Evolutionary conservation across 805 yeast genomes (phyloP), one percentile per base, ranked within the genome.

Genomic region (Pachysolen tannophilus): DNA sequence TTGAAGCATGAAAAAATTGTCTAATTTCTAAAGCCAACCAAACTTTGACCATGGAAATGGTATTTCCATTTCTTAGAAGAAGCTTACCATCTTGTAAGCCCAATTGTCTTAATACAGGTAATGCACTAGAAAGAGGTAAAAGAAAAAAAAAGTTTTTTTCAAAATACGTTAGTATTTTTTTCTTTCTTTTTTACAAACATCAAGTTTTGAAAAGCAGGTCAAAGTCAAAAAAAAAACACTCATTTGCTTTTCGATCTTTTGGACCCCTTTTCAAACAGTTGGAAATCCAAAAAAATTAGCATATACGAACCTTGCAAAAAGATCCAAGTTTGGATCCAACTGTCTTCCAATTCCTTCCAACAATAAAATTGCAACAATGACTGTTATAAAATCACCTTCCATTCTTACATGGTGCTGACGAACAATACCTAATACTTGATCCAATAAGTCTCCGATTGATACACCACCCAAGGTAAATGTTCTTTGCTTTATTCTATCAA

Each of bases 321-420:
- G 69, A 60, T 92, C 98, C 49, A 92, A 66, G 28, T 86, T 78
- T 2, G 97, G 97, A 56, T 92, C 95, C 37, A 92, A 65, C 56
- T 82, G 95, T 52, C 97, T 69, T 15, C 98, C 97, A 35, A 92
- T 82, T 8, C 99, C 99, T 57, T 92, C 98, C 38, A 92, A 61
- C 37, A 92, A 64, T 36, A 92, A 60, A 17, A 92, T 87, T 1
- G 97, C 95, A 21, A 92, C 86, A n/a, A 92, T 82, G 17, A 92
- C 95, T 20, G 95, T 86, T 28, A 92, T 78, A 52, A 92, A 92
- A 56, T 92, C 98, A 6, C 95, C 94, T 52, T 92, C 99, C 95
- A 92, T 83, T 51, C 96, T 70, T 16, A 92, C 98, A 56, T 92
- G 99, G 56, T 92, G 98, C 8, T 67, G 63, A 42, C 97, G 66